A percentile compares a stretch with the other conserved stretches of the same genome.
These are phyloP conservation scores for Allium fistulosum DNA, from an alignment of 106 monocot genomes.

Conservation along the genomic window DNA sequence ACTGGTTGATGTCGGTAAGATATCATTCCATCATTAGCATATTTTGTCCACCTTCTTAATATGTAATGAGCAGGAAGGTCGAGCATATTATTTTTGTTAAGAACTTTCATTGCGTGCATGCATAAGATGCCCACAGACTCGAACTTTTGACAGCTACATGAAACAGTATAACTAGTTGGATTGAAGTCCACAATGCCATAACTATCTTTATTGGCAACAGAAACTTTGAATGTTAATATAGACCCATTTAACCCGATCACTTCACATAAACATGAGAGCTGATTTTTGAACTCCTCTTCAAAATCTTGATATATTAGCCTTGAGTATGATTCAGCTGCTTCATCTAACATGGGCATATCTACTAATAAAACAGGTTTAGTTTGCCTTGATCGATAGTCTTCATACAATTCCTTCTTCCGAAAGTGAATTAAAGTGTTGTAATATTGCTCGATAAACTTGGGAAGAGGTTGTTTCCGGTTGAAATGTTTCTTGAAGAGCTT, in stretches of 20 bases:
- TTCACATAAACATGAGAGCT: slow-evolving; percentile 37
- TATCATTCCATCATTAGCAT: slow-evolving; percentile 32
- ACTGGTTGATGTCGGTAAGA: slow-evolving; percentile 12
- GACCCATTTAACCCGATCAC: slow-evolving; percentile 15
- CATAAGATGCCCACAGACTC: slow-evolving; percentile 30
- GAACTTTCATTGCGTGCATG: slow-evolving; percentile 41
- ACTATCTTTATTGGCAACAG: slow-evolving; percentile 14
- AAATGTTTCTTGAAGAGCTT: slow-evolving; percentile 32
- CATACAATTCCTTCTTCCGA: slow-evolving; percentile 30
- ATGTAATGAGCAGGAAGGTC: slow-evolving; percentile 34
- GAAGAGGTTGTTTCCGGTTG: slow-evolving; percentile 28
- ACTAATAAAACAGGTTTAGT: slow-evolving; percentile 29
- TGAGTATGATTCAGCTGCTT: slow-evolving; percentile 41
- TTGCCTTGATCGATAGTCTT: slow-evolving; percentile 41
- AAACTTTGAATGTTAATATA: slow-evolving; percentile 24
- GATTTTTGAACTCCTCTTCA: slow-evolving; percentile 33
- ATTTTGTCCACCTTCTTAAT: slow-evolving; percentile 37
- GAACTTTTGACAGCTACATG: slow-evolving; percentile 36
- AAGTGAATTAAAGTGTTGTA: slow-evolving; percentile 17
- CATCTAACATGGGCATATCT: slow-evolving; percentile 30
- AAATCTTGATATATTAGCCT: slow-evolving; percentile 34
- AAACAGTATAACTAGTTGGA: slow-evolving; percentile 15
- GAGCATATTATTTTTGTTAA: slow-evolving; percentile 30
- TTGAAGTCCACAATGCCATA: slow-evolving; percentile 29
- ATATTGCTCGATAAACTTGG: slow-evolving; percentile 34